Evolutionary conservation across 2,329 filamentous ascomycete genomes (phyloP).

Genomic region (Aureobasidium sp.): DNA sequence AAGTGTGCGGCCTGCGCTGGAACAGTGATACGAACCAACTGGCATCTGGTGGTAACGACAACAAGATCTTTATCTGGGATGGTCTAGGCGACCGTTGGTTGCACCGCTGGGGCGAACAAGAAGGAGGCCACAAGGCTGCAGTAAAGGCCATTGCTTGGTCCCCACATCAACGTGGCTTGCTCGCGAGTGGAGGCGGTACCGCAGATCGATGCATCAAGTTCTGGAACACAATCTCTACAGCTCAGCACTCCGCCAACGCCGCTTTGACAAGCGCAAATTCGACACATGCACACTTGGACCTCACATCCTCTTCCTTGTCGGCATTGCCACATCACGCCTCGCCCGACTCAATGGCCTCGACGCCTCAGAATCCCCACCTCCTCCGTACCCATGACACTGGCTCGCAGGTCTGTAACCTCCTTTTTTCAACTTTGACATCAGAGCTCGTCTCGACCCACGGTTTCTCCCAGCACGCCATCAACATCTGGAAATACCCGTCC

Average conservation of each 20-base stretch:
- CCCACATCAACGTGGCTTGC: slow-evolving; percentile 83
- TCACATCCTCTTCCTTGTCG: slow-evolving; percentile 21
- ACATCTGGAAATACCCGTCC: slow-evolving; percentile 97
- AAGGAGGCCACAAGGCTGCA: slow-evolving; percentile 88
- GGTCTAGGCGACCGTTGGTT: slow-evolving; percentile 86
- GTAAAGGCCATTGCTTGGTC: slow-evolving; percentile 99
- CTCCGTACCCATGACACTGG: slow-evolving; percentile 87
- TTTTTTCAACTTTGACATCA: slow-evolving; percentile 96
- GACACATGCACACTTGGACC: slow-evolving; percentile 17
- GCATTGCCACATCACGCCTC: slow-evolving; percentile 24
- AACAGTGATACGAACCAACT: slow-evolving; percentile 93
- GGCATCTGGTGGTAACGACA: slow-evolving; percentile 94
- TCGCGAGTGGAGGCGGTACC: slow-evolving; percentile 94
- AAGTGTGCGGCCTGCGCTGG: slow-evolving; percentile 95
- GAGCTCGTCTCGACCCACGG: slow-evolving; percentile 96
- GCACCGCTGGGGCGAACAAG: slow-evolving; percentile 92
- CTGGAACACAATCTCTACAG: slow-evolving; percentile 67
- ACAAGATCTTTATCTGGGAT: slow-evolving; percentile 98
- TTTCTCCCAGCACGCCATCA: slow-evolving; percentile 96
- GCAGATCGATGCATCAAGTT: slow-evolving; percentile 96
- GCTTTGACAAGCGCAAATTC: slow-evolving; percentile 23
- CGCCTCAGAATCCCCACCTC: slow-evolving; percentile 40
- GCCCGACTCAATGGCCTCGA: slow-evolving; percentile 27
- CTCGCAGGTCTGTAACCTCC: slow-evolving; percentile 96
- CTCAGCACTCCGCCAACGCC: slow-evolving; percentile 34